Conservation (phyloP, 129 eudicot genomes). For the Flaveria robusta region DNA sequence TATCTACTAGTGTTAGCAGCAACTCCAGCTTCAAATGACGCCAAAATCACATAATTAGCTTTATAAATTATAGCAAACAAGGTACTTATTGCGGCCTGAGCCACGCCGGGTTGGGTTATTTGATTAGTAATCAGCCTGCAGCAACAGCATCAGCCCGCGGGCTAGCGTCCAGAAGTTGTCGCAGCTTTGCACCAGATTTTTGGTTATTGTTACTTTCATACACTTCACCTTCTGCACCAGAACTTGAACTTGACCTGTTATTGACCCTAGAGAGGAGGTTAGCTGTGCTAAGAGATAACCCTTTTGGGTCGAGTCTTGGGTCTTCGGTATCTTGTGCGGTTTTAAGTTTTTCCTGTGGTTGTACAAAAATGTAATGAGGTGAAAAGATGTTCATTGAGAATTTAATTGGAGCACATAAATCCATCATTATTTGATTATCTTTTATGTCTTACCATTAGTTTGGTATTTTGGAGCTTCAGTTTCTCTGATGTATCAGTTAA, state of each 20-base stretch:
- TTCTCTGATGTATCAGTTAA: slow-evolving; percentile 62
- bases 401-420: background rate
- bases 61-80: slow-evolving; percentile 21
- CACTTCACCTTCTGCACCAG: slow-evolving; percentile 44
- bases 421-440: background rate
- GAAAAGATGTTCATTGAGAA: background rate
- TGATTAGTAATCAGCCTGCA: slow-evolving; percentile 52
- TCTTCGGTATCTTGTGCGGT: slow-evolving; percentile 39
- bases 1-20: slow-evolving; percentile 61
- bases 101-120: background rate
- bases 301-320: slow-evolving; percentile 32
- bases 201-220: slow-evolving; percentile 54
- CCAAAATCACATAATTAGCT: slow-evolving; percentile 62
- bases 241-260: slow-evolving; percentile 45
- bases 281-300: slow-evolving; percentile 62
- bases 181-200: slow-evolving; percentile 72
- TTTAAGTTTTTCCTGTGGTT: slow-evolving; percentile 59
- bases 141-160: slow-evolving; percentile 80
- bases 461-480: slow-evolving; percentile 68
- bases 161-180: slow-evolving; percentile 66
- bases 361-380: slow-evolving; percentile 20
- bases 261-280: slow-evolving; percentile 81
- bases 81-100: slow-evolving; percentile 11
- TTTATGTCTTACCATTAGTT: slow-evolving; percentile 51
- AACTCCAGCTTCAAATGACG: slow-evolving; percentile 61